Conservation (phyloP, 2,329 filamentous ascomycete genomes). For the Graphilbum fragrans region DNA sequence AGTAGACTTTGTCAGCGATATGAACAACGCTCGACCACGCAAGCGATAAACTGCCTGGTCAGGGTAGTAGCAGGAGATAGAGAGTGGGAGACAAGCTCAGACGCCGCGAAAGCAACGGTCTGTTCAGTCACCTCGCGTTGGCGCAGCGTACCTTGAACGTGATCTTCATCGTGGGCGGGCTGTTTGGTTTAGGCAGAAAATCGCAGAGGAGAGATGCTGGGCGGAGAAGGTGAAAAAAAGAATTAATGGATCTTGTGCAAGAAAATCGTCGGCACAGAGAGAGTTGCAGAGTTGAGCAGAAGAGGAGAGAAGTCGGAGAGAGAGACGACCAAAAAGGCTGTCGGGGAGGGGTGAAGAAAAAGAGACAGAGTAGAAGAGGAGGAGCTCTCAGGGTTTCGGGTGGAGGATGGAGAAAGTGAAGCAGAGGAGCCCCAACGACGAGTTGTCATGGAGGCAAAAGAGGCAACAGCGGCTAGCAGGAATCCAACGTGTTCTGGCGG, state of each 20-base stretch:
- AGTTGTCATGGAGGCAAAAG: background rate
- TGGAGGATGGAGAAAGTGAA: background rate
- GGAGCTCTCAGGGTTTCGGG: too few relatives aligned
- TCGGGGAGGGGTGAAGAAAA: too few relatives aligned
- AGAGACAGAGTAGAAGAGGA: too few relatives aligned
- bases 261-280: too few relatives aligned
- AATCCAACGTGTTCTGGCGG: too few relatives aligned
- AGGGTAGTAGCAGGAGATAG: background rate
- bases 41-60: too few relatives aligned
- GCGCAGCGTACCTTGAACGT: constrained; percentile 49
- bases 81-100: background rate
- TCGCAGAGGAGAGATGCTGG: background rate
- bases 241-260: too few relatives aligned
- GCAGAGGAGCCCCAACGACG: background rate
- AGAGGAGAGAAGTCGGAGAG: too few relatives aligned
- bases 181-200: background rate
- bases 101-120: background rate
- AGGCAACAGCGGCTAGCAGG: background rate
- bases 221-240: background rate
- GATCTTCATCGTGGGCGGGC: constrained; percentile 52
- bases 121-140: background rate
- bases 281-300: too few relatives aligned
- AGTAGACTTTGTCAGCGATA: constrained; percentile 9
- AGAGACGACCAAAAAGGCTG: background rate
- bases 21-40: background rate